Conservation (phyloP, 768 basidiomycete genomes). For the Suillus sp. region DNA sequence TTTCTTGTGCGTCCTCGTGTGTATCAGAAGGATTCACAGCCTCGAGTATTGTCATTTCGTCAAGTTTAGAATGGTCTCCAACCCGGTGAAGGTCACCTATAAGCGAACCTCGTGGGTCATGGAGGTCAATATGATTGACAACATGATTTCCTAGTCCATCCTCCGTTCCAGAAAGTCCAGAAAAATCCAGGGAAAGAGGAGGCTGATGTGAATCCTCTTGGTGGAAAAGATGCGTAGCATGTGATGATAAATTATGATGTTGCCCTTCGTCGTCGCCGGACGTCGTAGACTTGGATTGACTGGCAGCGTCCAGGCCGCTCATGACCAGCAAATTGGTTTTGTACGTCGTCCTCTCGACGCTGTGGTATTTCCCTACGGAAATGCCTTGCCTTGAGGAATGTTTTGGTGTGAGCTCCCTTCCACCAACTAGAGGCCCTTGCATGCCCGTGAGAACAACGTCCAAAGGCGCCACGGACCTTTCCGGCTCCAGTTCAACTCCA, state of each 20-base stretch:
- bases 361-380: conserved; percentile 11
- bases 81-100: conserved; percentile 38
- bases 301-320: conserved; percentile 45
- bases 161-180: conserved; percentile 30
- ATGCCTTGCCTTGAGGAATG: conserved; percentile 13
- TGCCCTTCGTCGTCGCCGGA: conserved; percentile 28
- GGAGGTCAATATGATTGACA: conserved; percentile 29
- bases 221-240: conserved; percentile 31
- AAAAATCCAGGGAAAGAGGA: conserved; percentile 31
- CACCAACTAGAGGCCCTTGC: not conserved
- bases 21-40: conserved; percentile 40
- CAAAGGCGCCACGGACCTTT: conserved; percentile 12
- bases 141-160: conserved; percentile 28
- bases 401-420: conserved; percentile 9
- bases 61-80: conserved; percentile 34
- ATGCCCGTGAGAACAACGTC: conserved; percentile 14
- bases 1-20: conserved; percentile 61
- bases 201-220: conserved; percentile 35
- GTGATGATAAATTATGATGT: conserved; percentile 35
- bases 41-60: conserved; percentile 37
- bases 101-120: conserved; percentile 34
- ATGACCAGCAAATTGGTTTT: conserved; percentile 32
- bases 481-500: not conserved
- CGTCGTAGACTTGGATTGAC: conserved; percentile 28
- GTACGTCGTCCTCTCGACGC: conserved; percentile 2